Percentiles rank a stretch among this genome's conserved stretches.
These are phyloP conservation scores for Nasturtium officinale DNA, from an alignment of 345 rosid species.

Conservation along the genomic window DNA sequence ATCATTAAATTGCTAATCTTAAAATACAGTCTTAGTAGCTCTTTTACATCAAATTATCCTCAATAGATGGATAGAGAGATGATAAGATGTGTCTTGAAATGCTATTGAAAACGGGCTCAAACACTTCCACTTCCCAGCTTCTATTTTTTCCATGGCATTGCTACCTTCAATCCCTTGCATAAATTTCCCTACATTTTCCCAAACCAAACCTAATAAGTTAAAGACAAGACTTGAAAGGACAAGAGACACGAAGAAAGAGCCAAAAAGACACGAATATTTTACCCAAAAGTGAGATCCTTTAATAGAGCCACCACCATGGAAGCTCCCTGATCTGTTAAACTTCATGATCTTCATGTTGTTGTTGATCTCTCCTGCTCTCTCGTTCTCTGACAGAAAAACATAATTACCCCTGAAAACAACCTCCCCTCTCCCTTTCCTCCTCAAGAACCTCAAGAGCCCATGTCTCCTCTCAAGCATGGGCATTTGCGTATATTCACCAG, in stretches of 20 bases:
- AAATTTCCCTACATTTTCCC: constrained; percentile 53
- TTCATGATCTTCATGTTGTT: constrained; percentile 44
- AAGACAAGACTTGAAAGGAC: constrained; percentile 3
- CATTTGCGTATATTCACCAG: constrained; percentile 51
- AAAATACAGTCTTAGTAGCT: constrained; percentile 26
- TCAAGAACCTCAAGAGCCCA: constrained; percentile 53
- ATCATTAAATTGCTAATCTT: constrained; percentile 27
- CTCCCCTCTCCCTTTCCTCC: constrained; percentile 53
- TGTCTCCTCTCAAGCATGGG: constrained; percentile 52
- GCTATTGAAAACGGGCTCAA: constrained; percentile 18
- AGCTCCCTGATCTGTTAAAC: constrained; percentile 53
- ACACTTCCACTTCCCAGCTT: constrained; percentile 51
- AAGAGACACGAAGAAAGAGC: constrained; percentile 1
- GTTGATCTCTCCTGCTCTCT: constrained; percentile 43
- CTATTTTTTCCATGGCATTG: constrained; percentile 61
- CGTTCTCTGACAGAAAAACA: constrained; percentile 59
- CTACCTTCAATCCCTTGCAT: constrained; percentile 71
- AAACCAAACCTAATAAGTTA: constrained; percentile 12
- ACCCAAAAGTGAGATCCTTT: constrained; percentile 75
- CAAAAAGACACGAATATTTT: constrained; percentile 27
- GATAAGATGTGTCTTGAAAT: constrained; percentile 2
- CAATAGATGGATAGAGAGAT: constrained; percentile 17
- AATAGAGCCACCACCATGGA: constrained; percentile 35
- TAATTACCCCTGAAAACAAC: constrained; percentile 53
- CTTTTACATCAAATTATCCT: constrained; percentile 17